Percentiles rank a stretch among this genome's conserved stretches.
Conservation (phyloP, 257 asterid genomes). For the Rauvolfia tetraphylla region DNA sequence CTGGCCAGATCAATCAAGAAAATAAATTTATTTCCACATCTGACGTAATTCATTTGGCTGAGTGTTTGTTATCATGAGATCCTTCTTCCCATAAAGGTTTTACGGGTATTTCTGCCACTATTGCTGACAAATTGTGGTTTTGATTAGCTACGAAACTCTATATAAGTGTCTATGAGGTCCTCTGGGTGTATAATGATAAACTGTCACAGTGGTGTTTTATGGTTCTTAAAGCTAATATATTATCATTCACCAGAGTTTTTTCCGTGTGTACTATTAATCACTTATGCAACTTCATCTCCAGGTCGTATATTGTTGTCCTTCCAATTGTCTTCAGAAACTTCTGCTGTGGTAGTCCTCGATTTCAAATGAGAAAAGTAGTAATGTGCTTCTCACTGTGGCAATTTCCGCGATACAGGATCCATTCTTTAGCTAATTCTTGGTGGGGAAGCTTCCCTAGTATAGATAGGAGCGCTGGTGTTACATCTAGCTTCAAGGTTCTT, state of each 20-base stretch:
- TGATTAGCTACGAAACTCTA: no score
- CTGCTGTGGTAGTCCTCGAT: conserved; percentile 18
- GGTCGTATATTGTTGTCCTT: conserved; percentile 32
- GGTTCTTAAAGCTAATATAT: background rate
- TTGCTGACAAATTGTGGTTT: background rate
- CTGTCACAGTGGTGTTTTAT: background rate
- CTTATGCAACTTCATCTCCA: conserved; percentile 29
- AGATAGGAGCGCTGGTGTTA: conserved; percentile 31
- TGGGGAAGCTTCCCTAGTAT: conserved; percentile 43
- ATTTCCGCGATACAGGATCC: conserved; percentile 59
- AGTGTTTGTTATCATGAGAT: background rate
- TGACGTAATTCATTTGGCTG: background rate
- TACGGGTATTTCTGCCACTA: background rate
- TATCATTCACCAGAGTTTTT: background rate
- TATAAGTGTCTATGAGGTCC: background rate
- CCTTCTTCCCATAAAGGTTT: conserved; percentile 2
- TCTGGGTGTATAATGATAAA: background rate
- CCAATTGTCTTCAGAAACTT: conserved; percentile 2
- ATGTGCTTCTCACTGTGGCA: conserved; percentile 81
- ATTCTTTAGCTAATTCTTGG: conserved; percentile 57
- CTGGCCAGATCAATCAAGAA: background rate
- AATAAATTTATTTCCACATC: background rate
- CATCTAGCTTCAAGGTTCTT: conserved; percentile 43
- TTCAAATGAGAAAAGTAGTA: conserved; percentile 54
- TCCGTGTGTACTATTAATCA: background rate